These are phyloP conservation scores for Geotrichum macrosporum DNA, from an alignment of 1,139 yeast species.

Conservation along the genomic window DNA sequence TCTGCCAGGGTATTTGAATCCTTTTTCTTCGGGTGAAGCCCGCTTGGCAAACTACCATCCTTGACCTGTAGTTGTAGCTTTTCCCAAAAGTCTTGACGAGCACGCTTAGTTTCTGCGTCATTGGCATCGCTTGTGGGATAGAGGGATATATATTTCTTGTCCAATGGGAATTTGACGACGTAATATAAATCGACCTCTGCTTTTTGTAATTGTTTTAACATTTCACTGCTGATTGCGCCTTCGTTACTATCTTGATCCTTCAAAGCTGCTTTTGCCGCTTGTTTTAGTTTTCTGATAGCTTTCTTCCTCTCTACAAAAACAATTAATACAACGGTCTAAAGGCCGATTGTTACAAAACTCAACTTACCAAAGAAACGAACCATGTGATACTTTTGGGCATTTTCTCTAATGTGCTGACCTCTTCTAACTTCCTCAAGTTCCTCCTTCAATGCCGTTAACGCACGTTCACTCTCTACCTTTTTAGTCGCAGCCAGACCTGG, in stretches of 20 bases:
- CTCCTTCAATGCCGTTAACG: conserved; percentile 62
- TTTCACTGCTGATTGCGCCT: conserved; percentile 39
- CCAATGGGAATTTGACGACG: conserved; percentile 70
- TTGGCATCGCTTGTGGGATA: conserved; percentile 46
- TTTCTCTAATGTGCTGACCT: conserved; percentile 50
- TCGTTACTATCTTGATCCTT: conserved; percentile 31
- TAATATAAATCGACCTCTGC: conserved; percentile 73
- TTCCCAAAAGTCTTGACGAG: conserved; percentile 24
- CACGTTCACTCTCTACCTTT: conserved; percentile 78
- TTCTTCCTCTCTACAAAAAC: conserved; percentile 55
- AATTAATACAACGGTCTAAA: not conserved
- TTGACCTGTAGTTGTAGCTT: conserved; percentile 28
- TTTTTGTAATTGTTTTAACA: conserved; percentile 39
- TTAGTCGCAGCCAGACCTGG: conserved; percentile 63
- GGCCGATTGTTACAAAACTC: not conserved
- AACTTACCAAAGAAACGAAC: conserved; percentile 68
- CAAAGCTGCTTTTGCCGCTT: conserved; percentile 50
- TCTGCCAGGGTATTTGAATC: conserved; percentile 24
- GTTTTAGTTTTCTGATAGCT: conserved; percentile 70
- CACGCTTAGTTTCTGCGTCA: conserved; percentile 25
- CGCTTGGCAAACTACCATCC: conserved; percentile 28
- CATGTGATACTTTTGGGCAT: conserved; percentile 85
- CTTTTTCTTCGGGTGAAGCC: conserved; percentile 23
- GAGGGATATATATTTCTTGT: conserved; percentile 74
- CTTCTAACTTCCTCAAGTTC: conserved; percentile 58